Evolutionary conservation across 1,284 basidiomycete species (phyloP), one percentile per base, ranked within the genome.

Genomic region (Ceratobasidium sp.): DNA sequence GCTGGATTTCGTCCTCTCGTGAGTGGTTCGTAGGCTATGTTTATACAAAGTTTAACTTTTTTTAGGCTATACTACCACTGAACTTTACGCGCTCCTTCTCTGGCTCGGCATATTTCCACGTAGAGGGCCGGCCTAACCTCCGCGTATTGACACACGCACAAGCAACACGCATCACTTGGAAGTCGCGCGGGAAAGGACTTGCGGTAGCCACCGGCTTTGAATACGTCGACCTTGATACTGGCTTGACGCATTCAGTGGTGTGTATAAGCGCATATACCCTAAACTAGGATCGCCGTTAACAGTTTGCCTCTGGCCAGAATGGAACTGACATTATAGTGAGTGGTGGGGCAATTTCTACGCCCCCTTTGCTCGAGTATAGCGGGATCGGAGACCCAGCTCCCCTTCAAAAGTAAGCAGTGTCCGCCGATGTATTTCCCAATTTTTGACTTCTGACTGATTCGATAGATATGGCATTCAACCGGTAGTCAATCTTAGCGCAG

Each of bases 291-390:
- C 7, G 47, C 18, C 18, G 18, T n/a, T 49, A 18, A 49, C 6
- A 21, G 18, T 7, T 49, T n/a, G 6, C 16, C 23, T 7, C 7
- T 9, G 18, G 23, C 6, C 16, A 49, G 47, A 49, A 49, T 5
- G 47, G 47, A 7, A 49, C 47, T 21, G 47, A 49, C 18, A 49
- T 49, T 49, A 49, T 49, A n/a, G 47, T 49, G 47, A 49, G 47
- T n/a, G 47, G 47, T 7, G 47, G 47, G 18, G 47, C 47, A 49
- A 49, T 49, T 49, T 49, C 47, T 5, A 49, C 47, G 7, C 47
- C 47, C 18, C 47, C 47, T 6, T 49, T 49, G 47, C 47, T 49
- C 47, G 47, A 49, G 18, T 49, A 49, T n/a, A 49, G 47, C 16
- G 47, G 47, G 8, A 49, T 49, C 18, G 47, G 47, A 6, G 16